A percentile compares a stretch with the other conserved stretches of the same genome.
phyloP scores from a whole-genome alignment of 768 basidiomycete genomes.

The Inosperma sp. region DNA sequence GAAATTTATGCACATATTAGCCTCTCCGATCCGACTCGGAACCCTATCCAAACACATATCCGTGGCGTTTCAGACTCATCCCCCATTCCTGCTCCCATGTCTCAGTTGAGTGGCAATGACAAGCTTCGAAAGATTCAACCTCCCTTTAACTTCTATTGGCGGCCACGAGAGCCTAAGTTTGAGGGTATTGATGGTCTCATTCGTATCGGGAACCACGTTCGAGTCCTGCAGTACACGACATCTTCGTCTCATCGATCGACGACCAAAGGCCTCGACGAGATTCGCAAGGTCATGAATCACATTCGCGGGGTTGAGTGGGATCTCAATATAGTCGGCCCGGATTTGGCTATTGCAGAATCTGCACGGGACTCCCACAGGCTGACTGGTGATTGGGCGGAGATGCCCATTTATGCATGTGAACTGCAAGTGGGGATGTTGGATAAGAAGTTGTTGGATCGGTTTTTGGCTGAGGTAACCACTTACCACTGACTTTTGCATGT shows the following conservation, averaged over 20 bases:
- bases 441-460: not conserved
- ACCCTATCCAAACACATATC: constrained; percentile 5
- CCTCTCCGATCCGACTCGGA: constrained; percentile 5
- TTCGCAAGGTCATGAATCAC: constrained; percentile 8
- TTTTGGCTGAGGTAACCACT: not conserved
- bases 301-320: constrained; percentile 4
- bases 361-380: constrained; percentile 7
- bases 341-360: constrained; percentile 1
- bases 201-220: not conserved
- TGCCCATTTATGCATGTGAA: not conserved
- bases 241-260: not conserved
- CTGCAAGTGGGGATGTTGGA: not conserved
- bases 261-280: constrained; percentile 3
- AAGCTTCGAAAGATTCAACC: constrained; percentile 7
- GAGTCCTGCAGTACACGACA: constrained; percentile 7
- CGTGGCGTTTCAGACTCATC: constrained; percentile 1
- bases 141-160: constrained; percentile 5
- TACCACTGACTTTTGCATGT: not conserved
- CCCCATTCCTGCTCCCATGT: constrained; percentile 7
- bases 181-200: constrained; percentile 9
- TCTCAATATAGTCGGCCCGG: constrained; percentile 8
- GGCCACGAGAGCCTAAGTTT: constrained; percentile 10
- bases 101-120: constrained; percentile 1
- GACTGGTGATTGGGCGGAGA: not conserved
- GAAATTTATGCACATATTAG: constrained; percentile 10